Base-by-base conservation (phyloP, 306 rosid species). In the Potentilla sterilis region DNA sequence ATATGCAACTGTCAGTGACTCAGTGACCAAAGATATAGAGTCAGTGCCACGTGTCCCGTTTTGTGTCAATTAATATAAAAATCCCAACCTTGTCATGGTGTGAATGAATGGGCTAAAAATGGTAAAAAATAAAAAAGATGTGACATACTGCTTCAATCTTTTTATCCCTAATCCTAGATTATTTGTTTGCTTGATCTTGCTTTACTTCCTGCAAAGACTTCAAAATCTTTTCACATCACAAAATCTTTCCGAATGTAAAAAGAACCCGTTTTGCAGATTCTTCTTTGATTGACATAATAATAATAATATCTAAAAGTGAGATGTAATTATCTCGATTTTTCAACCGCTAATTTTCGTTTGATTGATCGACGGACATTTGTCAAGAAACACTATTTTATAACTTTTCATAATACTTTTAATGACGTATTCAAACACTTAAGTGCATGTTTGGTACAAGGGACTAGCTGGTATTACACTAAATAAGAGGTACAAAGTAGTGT, bases 21-120 rank as follows among this genome's bases (percentile, higher is more conserved):
- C 77, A 61, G 69, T 28, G 43, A 28, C 68, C 54, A 48, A 11
- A 15, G 77, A 73, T 43, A 73, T 65, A 42, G 51, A 28, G 57
- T 52, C 79, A 67, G n/a, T 72, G 81, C 64, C 73, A 67, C 62
- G 75, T 79, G 79, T 76, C 24, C 46, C 24, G 35, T n/a, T 38
- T 24, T 40, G 38, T 34, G 21, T 28, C 14, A 57, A 72, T 65
- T 74, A 24, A 28, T 66, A 49, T 66, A 35, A 59, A 70, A 79
- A 76, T 28, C 11, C n/a, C 52, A 19, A 51, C 4, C 67, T 80
- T 85, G 79, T 86, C 87, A 16, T 58, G 73, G 87, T 85, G 87
- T 77, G 85, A 85, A 84, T 76, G 74, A 77, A 81, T 79, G 82
- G 77, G 77, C 78, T 32, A 32, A 38, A 78, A 78, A 18, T 44